phyloP scores from a whole-genome alignment of 2,329 filamentous ascomycete genomes.

The Pseudocercospora pini-densiflorae region DNA sequence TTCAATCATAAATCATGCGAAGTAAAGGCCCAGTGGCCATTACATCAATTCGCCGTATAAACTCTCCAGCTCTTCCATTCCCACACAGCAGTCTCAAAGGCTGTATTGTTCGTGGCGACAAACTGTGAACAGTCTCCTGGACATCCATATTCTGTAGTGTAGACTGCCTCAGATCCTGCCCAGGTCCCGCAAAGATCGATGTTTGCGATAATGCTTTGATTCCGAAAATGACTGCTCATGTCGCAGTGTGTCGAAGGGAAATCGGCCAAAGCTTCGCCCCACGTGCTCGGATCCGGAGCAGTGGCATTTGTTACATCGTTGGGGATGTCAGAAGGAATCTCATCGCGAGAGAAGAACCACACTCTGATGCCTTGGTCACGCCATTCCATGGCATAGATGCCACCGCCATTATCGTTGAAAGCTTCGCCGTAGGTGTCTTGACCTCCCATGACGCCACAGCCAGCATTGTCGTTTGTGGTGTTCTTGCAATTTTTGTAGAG shows the following conservation, averaged over 20 bases:
- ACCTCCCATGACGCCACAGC: conserved; percentile 36
- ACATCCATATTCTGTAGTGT: conserved; percentile 34
- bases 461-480: conserved; percentile 34
- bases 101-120: conserved; percentile 39
- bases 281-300: conserved; percentile 63
- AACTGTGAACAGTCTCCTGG: conserved; percentile 38
- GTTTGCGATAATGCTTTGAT: conserved; percentile 44
- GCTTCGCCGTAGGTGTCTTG: conserved; percentile 37
- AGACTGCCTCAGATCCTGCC: conserved; percentile 38
- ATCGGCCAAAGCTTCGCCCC: conserved; percentile 66
- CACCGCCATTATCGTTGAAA: conserved; percentile 39
- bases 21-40: not conserved
- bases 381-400: conserved; percentile 41
- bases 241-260: conserved; percentile 55
- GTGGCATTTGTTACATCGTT: conserved; percentile 34
- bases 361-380: conserved; percentile 37
- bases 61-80: conserved; percentile 43
- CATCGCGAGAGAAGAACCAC: conserved; percentile 41
- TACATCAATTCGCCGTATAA: conserved; percentile 32
- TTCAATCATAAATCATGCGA: not conserved
- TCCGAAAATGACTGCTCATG: conserved; percentile 42
- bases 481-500: conserved; percentile 35
- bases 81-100: conserved; percentile 45
- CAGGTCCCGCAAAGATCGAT: conserved; percentile 46
- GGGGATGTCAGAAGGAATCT: conserved; percentile 46